phyloP scores from a whole-genome alignment of 768 basidiomycete genomes.

The Daedaleopsis sinensis region DNA sequence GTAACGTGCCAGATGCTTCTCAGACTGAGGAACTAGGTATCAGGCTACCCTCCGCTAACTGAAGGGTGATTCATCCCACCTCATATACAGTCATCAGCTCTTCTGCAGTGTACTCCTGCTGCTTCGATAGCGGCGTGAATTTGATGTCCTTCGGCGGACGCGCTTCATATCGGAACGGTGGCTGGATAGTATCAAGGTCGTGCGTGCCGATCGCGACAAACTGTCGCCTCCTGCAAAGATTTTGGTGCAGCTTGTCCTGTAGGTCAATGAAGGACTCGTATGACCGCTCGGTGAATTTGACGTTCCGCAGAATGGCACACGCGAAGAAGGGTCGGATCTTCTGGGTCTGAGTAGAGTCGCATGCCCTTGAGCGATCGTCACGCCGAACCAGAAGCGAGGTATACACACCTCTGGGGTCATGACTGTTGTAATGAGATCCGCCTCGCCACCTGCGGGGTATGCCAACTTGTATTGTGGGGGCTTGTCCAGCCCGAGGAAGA shows the following conservation, averaged over 20 bases:
- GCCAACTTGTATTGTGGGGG: slow-evolving; percentile 75
- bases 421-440: slow-evolving; percentile 63
- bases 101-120: slow-evolving; percentile 78
- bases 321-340: slow-evolving; percentile 90
- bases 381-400: slow-evolving; percentile 1
- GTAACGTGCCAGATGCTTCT: slow-evolving; percentile 89
- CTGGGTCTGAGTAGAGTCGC: slow-evolving; percentile 56
- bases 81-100: slow-evolving; percentile 95
- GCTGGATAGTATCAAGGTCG: slow-evolving; percentile 86
- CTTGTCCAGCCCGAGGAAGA: slow-evolving; percentile 73
- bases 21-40: slow-evolving; percentile 54
- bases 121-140: slow-evolving; percentile 86
- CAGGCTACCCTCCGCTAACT: neutral
- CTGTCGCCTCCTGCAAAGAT: slow-evolving; percentile 86
- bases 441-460: slow-evolving; percentile 71
- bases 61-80: slow-evolving; percentile 44
- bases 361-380: neutral
- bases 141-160: slow-evolving; percentile 85
- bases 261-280: slow-evolving; percentile 98
- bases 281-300: slow-evolving; percentile 84
- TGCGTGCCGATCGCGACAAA: slow-evolving; percentile 98
- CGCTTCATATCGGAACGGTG: slow-evolving; percentile 89
- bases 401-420: slow-evolving; percentile 71
- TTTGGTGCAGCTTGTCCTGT: slow-evolving; percentile 99
- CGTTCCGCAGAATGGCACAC: slow-evolving; percentile 85